Evolutionary conservation across 164 flowering plant genomes (phyloP).

Genomic region (Santalum album): DNA sequence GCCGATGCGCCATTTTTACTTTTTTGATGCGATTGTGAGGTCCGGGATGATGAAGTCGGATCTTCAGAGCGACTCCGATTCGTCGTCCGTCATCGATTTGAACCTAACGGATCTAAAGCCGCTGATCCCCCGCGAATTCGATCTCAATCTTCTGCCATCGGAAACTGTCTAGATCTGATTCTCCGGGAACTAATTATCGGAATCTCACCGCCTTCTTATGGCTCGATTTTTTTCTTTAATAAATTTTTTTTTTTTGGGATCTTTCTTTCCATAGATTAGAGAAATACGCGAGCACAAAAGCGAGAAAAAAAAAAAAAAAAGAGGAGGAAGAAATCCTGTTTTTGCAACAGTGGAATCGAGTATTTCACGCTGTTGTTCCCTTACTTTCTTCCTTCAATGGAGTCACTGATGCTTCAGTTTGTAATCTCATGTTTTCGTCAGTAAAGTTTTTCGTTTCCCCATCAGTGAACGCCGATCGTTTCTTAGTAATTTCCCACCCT

Average conservation of each 20-base stretch:
- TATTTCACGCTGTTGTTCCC: slow-evolving; percentile 11
- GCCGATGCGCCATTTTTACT: too few species aligned
- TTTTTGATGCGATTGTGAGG: not conserved
- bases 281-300: too few species aligned
- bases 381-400: too few species aligned
- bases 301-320: not conserved
- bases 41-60: slow-evolving; percentile 7
- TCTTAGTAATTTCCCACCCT: too few species aligned
- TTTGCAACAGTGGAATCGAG: slow-evolving; percentile 13
- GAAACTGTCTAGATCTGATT: slow-evolving; percentile 7
- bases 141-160: slow-evolving; percentile 19
- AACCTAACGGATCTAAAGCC: slow-evolving; percentile 14
- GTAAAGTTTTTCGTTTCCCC: too few species aligned
- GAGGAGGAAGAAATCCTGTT: slow-evolving; percentile 4
- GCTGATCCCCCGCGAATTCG: slow-evolving; percentile 3
- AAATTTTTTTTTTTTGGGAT: too few species aligned
- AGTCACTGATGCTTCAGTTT: slow-evolving; percentile 3
- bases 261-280: too few species aligned
- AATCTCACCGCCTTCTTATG: too few species aligned
- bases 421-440: slow-evolving; percentile 6
- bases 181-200: too few species aligned
- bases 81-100: slow-evolving; percentile 30
- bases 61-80: slow-evolving; percentile 33
- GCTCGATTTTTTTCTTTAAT: not conserved
- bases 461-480: too few species aligned